Evolutionary conservation across 2,329 filamentous ascomycete species (phyloP).

Genomic region (Colletotrichum noveboracense): DNA sequence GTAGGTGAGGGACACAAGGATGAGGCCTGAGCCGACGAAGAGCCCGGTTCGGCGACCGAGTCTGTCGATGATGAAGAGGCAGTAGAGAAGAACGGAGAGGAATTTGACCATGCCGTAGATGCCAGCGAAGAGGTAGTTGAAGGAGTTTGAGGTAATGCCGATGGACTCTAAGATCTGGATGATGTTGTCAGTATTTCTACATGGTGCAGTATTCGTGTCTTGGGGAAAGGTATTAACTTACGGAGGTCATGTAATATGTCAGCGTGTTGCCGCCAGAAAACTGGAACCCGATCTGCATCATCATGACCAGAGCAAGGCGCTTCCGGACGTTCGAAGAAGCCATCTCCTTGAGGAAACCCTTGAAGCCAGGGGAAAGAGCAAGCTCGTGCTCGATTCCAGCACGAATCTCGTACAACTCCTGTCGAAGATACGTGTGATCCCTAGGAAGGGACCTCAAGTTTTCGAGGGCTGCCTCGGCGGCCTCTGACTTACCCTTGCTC

Average conservation of each 20-base stretch:
- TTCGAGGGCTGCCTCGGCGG: accelerated
- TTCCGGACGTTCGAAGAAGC: neutral
- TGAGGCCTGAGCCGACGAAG: neutral
- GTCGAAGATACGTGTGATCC: neutral
- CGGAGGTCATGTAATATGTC: neutral
- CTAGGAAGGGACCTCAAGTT: neutral
- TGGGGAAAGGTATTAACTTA: too few species aligned
- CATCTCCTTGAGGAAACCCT: neutral
- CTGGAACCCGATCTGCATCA: neutral
- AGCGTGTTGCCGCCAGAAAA: neutral
- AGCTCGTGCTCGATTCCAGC: neutral
- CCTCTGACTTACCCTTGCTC: neutral
- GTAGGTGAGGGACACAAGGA: neutral
- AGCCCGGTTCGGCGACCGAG: neutral
- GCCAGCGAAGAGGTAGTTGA: neutral
- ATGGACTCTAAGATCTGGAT: neutral
- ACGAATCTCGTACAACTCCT: neutral
- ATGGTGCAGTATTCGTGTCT: neutral
- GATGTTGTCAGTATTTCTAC: neutral
- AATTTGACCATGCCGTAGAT: neutral
- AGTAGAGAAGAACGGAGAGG: neutral
- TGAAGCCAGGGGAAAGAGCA: neutral
- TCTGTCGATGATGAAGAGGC: neutral
- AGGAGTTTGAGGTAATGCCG: neutral
- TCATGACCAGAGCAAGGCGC: neutral